Conservation (phyloP, 805 yeast genomes). For the Kodamaea lidongshanica region DNA sequence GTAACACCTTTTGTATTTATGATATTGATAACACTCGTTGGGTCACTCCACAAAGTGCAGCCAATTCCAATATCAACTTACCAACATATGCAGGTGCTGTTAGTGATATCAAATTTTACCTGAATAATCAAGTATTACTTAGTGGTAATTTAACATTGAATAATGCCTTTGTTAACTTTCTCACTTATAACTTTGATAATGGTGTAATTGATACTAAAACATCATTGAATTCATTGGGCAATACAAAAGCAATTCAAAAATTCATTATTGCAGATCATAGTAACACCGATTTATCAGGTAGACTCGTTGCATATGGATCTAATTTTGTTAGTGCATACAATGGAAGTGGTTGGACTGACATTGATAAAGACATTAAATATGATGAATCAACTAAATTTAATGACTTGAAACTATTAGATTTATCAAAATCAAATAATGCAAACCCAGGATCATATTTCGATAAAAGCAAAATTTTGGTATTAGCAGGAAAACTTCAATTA, state of each 20-base stretch:
- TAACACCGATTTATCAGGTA: slow-evolving; percentile 32
- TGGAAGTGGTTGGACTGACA: slow-evolving; percentile 42
- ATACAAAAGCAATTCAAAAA: slow-evolving; percentile 22
- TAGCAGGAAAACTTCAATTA: slow-evolving; percentile 52
- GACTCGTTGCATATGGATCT: slow-evolving; percentile 31
- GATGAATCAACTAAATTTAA: slow-evolving; percentile 31
- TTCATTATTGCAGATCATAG: slow-evolving; percentile 42
- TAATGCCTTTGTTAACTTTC: slow-evolving; percentile 36
- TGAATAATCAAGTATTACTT: slow-evolving; percentile 32
- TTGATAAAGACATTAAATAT: slow-evolving; percentile 30
- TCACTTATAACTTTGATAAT: slow-evolving; percentile 47
- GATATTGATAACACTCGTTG: slow-evolving; percentile 51
- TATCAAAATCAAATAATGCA: slow-evolving; percentile 25
- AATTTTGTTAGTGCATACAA: slow-evolving; percentile 37
- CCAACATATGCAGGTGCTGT: slow-evolving; percentile 43
- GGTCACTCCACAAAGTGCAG: slow-evolving; percentile 34
- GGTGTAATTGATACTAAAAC: slow-evolving; percentile 18
- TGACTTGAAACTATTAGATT: slow-evolving; percentile 40
- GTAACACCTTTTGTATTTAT: slow-evolving; percentile 63
- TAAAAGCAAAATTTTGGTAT: slow-evolving; percentile 42
- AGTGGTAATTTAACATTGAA: slow-evolving; percentile 49
- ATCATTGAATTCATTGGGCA: slow-evolving; percentile 17
- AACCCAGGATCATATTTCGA: slow-evolving; percentile 33
- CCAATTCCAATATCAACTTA: slow-evolving; percentile 10
- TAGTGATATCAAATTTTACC: slow-evolving; percentile 45